These are phyloP conservation scores for Falciphora oryzae DNA, from an alignment of 2,329 filamentous ascomycete species.

Conservation along the genomic window DNA sequence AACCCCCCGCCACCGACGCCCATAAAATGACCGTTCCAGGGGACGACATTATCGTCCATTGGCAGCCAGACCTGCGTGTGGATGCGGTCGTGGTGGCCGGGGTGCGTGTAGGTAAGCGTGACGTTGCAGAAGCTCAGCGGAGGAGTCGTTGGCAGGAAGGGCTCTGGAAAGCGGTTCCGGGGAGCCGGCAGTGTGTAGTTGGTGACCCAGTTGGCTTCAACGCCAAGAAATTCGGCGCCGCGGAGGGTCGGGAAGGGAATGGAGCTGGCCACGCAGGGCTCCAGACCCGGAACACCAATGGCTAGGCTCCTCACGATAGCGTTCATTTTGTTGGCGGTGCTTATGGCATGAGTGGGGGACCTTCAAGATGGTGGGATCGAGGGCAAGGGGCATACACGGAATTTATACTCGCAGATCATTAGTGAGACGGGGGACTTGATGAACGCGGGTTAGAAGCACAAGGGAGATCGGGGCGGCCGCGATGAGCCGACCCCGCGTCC, in stretches of 20 bases:
- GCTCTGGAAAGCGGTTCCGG: neutral
- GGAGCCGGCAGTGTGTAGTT: neutral
- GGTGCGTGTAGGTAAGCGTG: conserved; percentile 31
- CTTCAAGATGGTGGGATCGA: too few species aligned
- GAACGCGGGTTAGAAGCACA: too few species aligned
- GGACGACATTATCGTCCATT: conserved; percentile 10
- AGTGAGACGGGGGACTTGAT: too few species aligned
- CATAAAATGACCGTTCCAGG: conserved; percentile 28
- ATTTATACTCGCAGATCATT: too few species aligned
- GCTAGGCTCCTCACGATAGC: neutral
- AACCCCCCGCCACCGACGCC: conserved; percentile 28
- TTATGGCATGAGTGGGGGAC: neutral
- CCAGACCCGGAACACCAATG: neutral
- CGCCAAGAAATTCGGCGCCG: neutral
- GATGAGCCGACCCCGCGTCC: too few species aligned
- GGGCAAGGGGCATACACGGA: too few species aligned
- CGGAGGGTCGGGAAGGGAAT: neutral
- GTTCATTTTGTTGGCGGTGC: neutral
- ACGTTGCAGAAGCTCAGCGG: conserved; percentile 29
- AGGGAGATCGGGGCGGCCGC: too few species aligned
- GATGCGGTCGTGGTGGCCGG: conserved; percentile 27
- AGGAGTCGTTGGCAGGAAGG: neutral
- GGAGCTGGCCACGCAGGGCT: neutral
- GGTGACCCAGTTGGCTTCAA: neutral
- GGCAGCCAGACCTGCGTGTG: conserved; percentile 28